These are phyloP conservation scores for Piedraia hortae DNA, from an alignment of 2,329 filamentous ascomycete species.

Conservation along the genomic window DNA sequence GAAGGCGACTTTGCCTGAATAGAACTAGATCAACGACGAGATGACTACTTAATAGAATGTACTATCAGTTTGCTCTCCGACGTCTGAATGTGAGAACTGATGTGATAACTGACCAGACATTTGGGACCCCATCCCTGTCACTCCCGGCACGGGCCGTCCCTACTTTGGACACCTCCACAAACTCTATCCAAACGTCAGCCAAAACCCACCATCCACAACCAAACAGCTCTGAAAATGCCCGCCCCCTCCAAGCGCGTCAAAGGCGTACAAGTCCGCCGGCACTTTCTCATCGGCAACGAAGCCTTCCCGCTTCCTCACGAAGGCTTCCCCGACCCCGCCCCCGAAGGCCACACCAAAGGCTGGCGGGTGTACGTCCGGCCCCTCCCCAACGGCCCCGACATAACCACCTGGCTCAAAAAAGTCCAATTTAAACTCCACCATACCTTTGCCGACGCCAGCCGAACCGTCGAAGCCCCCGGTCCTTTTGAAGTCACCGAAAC, in stretches of 20 bases:
- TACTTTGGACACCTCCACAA: too few species aligned
- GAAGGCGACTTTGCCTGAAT: constrained; percentile 8
- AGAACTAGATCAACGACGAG: too few species aligned
- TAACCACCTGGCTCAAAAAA: constrained; percentile 86
- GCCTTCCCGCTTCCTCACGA: constrained; percentile 35
- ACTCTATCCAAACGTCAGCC: too few species aligned
- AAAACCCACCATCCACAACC: too few species aligned
- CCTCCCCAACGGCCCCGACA: constrained; percentile 55
- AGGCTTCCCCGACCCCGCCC: constrained; percentile 49
- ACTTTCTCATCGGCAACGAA: constrained; percentile 22
- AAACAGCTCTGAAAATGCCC: too few species aligned
- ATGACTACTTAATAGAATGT: too few species aligned
- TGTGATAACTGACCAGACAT: too few species aligned
- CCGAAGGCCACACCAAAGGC: constrained; percentile 80
- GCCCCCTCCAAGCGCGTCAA: constrained; percentile 13
- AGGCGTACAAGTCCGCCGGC: constrained; percentile 10
- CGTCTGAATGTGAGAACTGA: too few species aligned
- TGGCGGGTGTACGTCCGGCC: constrained; percentile 90
- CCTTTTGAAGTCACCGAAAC: constrained; percentile 75
- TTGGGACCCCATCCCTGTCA: too few species aligned
- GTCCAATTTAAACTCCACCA: constrained; percentile 97
- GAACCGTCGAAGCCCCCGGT: constrained; percentile 48
- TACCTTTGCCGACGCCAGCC: constrained; percentile 73
- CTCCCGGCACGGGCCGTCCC: too few species aligned
- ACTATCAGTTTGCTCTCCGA: too few species aligned